Evolutionary conservation across 2,329 filamentous ascomycete genomes (phyloP), one percentile per base, ranked within the genome.

Genomic region (Fusarium buharicum): DNA sequence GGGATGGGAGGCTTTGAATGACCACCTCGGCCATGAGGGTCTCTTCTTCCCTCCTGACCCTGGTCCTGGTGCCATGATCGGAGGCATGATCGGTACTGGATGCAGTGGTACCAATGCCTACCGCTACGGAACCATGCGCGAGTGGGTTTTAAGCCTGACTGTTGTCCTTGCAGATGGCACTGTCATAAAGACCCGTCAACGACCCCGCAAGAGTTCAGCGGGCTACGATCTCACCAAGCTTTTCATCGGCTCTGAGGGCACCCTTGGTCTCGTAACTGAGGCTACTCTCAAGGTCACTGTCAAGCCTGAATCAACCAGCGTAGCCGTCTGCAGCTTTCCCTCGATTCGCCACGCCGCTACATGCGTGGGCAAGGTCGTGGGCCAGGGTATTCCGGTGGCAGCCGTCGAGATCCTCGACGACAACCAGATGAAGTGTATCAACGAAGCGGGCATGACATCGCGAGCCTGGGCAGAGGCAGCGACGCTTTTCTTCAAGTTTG

Each of bases 351-450:
- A 86, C 63, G 92, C 92, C 2, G 92, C 91, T 14, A 84, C 89
- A 71, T 96, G 92, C 73, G 93, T 95, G 3, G 87, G 89, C 65
- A 84, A 84, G 50, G 92, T 97, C 11, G 93, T 97, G 5, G 86
- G 86, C 39, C 85, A 90, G 49, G 93, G 92, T 22, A 85, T 97
- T 11, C 91, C 91, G 27, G 88, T 97, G 37, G 93, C 93, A 1
- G 93, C 93, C n/a, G 87, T 97, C 38, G 93, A 97, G 78, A 90
- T 97, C 55, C 81, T 97, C 24, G 93, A 97, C 77, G 93, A 96
- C 73, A 89, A 93, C 54, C 93, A 96, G 79, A 97, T 97, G 85
- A 80, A 78, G 68, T 84, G 83, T 73, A 86, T 89, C 77, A 88
- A 89, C 77, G 79, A 84, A 24, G 85, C 87, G 1, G 88, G 89